phyloP scores from a whole-genome alignment of 495 filamentous ascomycete species.

The Symbiotaphrina buchneri region DNA sequence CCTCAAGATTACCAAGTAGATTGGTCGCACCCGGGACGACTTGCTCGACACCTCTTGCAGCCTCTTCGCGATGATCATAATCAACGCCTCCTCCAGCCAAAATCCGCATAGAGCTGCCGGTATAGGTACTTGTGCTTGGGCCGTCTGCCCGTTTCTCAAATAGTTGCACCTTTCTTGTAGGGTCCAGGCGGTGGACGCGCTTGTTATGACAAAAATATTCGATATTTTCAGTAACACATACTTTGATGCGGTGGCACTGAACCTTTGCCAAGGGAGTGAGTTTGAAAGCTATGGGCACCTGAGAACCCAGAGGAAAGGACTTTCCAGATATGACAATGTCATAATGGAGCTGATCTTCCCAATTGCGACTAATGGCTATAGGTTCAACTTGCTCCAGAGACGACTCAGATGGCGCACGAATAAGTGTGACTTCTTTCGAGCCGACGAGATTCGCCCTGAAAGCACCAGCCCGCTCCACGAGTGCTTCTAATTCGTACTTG shows the following conservation, averaged over 20 bases:
- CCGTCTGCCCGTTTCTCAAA: conserved; percentile 83
- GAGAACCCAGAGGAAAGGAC: conserved; percentile 81
- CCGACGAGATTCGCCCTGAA: conserved; percentile 84
- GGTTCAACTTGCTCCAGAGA: conserved; percentile 89
- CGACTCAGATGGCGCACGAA: conserved; percentile 74
- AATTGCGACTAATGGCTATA: conserved; percentile 88
- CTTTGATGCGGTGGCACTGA: conserved; percentile 88
- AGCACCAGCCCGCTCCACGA: conserved; percentile 72
- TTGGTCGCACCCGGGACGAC: conserved; percentile 34
- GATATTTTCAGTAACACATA: conserved; percentile 81
- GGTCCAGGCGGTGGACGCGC: conserved; percentile 70
- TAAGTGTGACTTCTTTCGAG: conserved; percentile 60
- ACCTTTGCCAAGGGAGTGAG: conserved; percentile 91
- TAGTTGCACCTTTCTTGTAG: conserved; percentile 61
- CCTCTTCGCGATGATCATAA: conserved; percentile 34
- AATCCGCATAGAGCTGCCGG: conserved; percentile 57
- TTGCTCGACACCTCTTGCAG: conserved; percentile 32
- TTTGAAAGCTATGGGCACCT: conserved; percentile 94
- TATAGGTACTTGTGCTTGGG: conserved; percentile 52
- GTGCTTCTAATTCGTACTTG: conserved; percentile 71
- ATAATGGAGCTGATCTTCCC: conserved; percentile 97
- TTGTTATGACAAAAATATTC: conserved; percentile 85
- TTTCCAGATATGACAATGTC: conserved; percentile 98
- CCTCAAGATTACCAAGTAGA: conserved; percentile 55
- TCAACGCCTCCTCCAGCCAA: conserved; percentile 61